Evolutionary conservation across 305 asterid species (phyloP).

Genomic region (Ilex paraguariensis): DNA sequence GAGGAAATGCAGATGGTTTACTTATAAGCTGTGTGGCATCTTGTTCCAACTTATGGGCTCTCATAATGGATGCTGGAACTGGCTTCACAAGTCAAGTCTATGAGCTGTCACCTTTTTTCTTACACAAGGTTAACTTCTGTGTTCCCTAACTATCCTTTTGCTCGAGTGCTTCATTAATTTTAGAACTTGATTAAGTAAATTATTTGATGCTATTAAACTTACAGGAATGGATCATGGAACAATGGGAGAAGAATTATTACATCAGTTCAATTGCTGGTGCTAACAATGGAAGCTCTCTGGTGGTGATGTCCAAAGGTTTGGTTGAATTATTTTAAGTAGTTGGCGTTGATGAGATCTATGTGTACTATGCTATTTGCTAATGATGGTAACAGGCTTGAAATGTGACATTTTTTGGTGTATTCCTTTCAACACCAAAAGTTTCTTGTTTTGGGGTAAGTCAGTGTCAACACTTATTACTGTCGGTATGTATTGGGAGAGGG

Average conservation of each 20-base stretch:
- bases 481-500: no score
- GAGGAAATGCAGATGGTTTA: conserved; percentile 36
- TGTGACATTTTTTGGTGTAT: background rate
- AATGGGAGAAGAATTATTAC: conserved; percentile 44
- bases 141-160: background rate
- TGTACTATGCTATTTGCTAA: background rate
- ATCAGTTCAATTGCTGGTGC: conserved; percentile 43
- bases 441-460: no score
- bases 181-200: background rate
- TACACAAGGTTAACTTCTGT: conserved; percentile 34
- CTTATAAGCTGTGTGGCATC: conserved; percentile 41
- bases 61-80: conserved; percentile 45
- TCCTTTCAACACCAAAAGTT: background rate
- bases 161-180: background rate
- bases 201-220: conserved; percentile 6
- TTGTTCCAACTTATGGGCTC: conserved; percentile 40
- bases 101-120: conserved; percentile 31
- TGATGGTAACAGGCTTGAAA: background rate
- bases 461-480: no score
- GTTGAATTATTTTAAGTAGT: conserved; percentile 1
- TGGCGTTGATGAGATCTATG: background rate
- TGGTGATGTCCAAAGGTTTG: conserved; percentile 45
- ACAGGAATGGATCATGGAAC: conserved; percentile 48
- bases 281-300: conserved; percentile 32
- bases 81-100: conserved; percentile 29